phyloP scores from a whole-genome alignment of 768 basidiomycete genomes.

The Auriscalpium microsporum region DNA sequence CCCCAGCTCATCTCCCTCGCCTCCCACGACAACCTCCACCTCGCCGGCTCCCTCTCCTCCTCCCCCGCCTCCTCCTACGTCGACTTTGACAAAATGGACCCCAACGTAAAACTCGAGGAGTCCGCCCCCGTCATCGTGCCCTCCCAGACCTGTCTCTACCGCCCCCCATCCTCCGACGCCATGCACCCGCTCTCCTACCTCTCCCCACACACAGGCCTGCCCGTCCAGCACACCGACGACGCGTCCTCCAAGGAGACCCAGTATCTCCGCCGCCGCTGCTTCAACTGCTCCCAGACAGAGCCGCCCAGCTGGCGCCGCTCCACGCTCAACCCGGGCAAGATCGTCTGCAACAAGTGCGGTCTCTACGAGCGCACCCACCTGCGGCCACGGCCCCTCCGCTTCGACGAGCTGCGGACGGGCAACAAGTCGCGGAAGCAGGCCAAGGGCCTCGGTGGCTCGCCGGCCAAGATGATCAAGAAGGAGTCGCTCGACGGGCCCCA shows the following conservation, averaged over 20 bases:
- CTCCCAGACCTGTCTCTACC: constrained; percentile 46
- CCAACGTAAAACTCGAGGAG: constrained; percentile 62
- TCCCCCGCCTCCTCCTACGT: constrained; percentile 40
- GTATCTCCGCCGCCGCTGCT: constrained; percentile 79
- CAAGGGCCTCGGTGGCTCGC: constrained; percentile 26
- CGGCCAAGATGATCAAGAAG: constrained; percentile 46
- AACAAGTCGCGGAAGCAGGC: constrained; percentile 67
- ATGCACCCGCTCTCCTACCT: constrained; percentile 27
- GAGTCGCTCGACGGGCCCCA: constrained; percentile 32
- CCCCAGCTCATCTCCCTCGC: constrained; percentile 32
- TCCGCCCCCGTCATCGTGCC: constrained; percentile 51
- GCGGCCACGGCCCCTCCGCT: constrained; percentile 73
- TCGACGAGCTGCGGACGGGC: constrained; percentile 83
- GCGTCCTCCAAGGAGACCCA: constrained; percentile 87
- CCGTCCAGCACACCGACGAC: constrained; percentile 84
- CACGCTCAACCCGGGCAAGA: constrained; percentile 85
- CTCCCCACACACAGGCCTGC: constrained; percentile 40
- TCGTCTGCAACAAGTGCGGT: constrained; percentile 92
- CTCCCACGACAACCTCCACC: constrained; percentile 22
- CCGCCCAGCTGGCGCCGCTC: constrained; percentile 83
- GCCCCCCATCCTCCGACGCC: constrained; percentile 25
- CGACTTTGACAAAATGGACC: constrained; percentile 36
- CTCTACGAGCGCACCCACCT: constrained; percentile 86
- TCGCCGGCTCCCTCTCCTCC: constrained; percentile 21
- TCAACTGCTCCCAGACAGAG: constrained; percentile 89